Conservation (phyloP, 2,329 filamentous ascomycete species). For the Alternaria longipes region DNA sequence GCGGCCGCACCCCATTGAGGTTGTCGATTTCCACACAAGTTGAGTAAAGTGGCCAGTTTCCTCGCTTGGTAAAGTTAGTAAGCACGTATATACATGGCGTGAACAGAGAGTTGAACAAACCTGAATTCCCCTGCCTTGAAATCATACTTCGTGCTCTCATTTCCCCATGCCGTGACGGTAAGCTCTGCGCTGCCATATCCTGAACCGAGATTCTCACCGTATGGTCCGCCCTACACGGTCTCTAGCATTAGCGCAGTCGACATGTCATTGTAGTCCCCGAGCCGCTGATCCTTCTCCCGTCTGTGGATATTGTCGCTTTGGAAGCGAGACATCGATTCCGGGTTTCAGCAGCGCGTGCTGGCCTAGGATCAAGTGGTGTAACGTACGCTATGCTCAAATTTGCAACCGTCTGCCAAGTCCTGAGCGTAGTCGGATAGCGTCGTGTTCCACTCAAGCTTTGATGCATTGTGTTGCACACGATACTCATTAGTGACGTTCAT, state of each 20-base stretch:
- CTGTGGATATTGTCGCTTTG: neutral
- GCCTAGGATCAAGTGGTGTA: neutral
- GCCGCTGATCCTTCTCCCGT: neutral
- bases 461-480: conserved; percentile 49
- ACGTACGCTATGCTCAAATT: conserved; percentile 61
- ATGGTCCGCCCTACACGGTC: neutral
- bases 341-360: neutral
- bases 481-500: conserved; percentile 73
- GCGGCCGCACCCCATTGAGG: conserved; percentile 25
- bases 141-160: too few relatives aligned
- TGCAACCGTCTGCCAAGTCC: conserved; percentile 57
- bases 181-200: neutral
- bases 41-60: conserved; percentile 33
- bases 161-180: neutral
- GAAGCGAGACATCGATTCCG: neutral
- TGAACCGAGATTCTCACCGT: neutral
- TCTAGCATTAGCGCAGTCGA: neutral
- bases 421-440: conserved; percentile 66
- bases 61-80: too few relatives aligned
- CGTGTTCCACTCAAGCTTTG: conserved; percentile 68
- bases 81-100: too few relatives aligned
- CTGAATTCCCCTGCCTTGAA: too few relatives aligned
- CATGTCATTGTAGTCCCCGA: neutral
- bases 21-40: conserved; percentile 37
- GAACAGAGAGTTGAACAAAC: too few relatives aligned